Base-by-base conservation (phyloP, 768 basidiomycete species). In the Lentinula edodes region DNA sequence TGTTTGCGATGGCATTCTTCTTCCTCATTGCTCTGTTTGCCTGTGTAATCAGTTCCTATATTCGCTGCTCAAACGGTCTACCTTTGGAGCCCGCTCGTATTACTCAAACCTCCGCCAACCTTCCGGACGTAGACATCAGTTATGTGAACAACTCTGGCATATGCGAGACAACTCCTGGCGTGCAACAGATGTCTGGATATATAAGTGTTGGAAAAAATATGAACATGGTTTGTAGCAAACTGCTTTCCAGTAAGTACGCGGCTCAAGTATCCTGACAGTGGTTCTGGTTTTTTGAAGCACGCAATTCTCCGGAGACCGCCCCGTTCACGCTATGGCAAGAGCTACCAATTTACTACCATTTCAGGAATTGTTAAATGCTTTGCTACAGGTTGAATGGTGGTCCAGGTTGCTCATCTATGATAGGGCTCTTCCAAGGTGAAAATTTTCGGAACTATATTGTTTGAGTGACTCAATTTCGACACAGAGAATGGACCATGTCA, bases 211-310 rank as follows among this genome's bases (percentile, higher is more conserved):
- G 76, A 0, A 71, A 65, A 2, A 76, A 80, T 60, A 81, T 80
- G 79, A 82, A 79, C 2, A 80, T 80, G 74, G 82, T 82, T 42
- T 39, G 72, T 35, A 13, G 42, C 2, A 13, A 23, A 28, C 5
- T 8, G 23, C 48, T 7, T 51, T 15, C 28, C 48, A 10, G 48
- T 51, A 6, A 23, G 20, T 9, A 23, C 13, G 48, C 18, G 8
- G 1, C 23, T 16, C 51, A 16, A 28, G 6, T 16, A 32, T 46
- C 45, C 13, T 3, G 58, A n/a, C 58, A 87, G 86, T 88, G 84
- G 85, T 89, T 88, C 67, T 89, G 87, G 85, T 89, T 88, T 70
- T 89, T 89, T 58, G 88, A 85, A 63, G 79, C 87, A 2, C 78
- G 88, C 13, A 71, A 81, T 35, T 73, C 76, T 2, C 84, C 86